These are phyloP conservation scores for Alternaria alternata DNA, from an alignment of 2,329 filamentous ascomycete genomes.

Conservation along the genomic window DNA sequence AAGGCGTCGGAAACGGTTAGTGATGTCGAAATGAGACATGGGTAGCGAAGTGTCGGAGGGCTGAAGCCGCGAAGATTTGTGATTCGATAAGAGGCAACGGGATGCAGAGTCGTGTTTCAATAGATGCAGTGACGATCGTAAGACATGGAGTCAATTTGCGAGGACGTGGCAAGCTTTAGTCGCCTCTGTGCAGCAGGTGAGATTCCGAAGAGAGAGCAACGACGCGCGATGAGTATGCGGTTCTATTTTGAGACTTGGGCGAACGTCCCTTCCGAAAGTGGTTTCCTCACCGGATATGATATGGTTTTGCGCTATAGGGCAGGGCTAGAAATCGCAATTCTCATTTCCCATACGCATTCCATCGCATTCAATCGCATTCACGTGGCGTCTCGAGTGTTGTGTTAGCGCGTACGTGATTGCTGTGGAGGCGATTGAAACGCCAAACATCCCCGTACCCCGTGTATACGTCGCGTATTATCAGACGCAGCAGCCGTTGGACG, in stretches of 20 bases:
- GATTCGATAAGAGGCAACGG: constrained; percentile 12
- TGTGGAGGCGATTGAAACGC: constrained; percentile 4
- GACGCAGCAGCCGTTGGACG: constrained; percentile 6
- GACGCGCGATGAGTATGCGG: constrained; percentile 11
- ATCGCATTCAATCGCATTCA: constrained; percentile 12
- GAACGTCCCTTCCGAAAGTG: constrained; percentile 4
- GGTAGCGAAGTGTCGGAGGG: constrained; percentile 11
- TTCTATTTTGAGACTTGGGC: constrained; percentile 20
- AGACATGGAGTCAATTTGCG: constrained; percentile 9
- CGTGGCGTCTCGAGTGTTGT: neutral
- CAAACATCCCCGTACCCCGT: constrained; percentile 2
- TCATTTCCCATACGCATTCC: constrained; percentile 16
- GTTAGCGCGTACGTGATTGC: constrained; percentile 7
- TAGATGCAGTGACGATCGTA: constrained; percentile 6
- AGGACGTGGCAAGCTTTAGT: constrained; percentile 15
- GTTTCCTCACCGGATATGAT: constrained; percentile 9
- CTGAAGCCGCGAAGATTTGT: constrained; percentile 11
- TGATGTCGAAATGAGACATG: constrained; percentile 15
- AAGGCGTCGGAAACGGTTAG: constrained; percentile 17
- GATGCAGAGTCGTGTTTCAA: constrained; percentile 9
- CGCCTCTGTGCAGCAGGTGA: constrained; percentile 3
- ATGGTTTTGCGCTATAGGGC: neutral
- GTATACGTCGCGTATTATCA: neutral
- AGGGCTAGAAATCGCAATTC: constrained; percentile 7
- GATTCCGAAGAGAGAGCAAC: constrained; percentile 6